Base-by-base conservation (phyloP, 129 eudicot species). In the Saussurea involucrata region DNA sequence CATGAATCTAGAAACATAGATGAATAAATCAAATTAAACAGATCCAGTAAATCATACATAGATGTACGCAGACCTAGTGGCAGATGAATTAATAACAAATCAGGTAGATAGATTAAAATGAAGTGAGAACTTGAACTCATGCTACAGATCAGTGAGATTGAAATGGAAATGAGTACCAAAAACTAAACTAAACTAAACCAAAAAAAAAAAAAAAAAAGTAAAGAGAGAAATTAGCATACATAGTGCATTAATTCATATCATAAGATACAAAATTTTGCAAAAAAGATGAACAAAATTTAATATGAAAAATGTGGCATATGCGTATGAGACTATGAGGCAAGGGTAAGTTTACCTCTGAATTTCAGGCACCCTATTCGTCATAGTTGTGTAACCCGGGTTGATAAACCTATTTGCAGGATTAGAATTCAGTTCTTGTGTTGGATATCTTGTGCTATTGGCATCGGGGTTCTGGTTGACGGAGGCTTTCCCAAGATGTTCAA, bases 401-500 rank as follows among this genome's bases (percentile, higher is more conserved):
- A 37, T 31, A 63, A 18, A 61, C 44, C 83, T 72, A 79, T 63
- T 63, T 79, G 83, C 67, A 44, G 67, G 76, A 60, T 60, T 42
- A 17, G 27, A 71, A 63, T 76, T 89, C 87, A 86, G 74, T 82
- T 82, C 78, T 86, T 87, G 63, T 79, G 44, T 18, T 68, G 77
- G 65, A 69, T 68, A 33, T 71, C 82, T 78, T 81, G 87, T 75
- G 79, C 74, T 37, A 71, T 63, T 42, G 75, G 83, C 34, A 66
- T 22, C n/a, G 78, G 57, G 69, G 69, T 69, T 68, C 76, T 77
- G 42, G 78, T 21, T 37, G 81, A 31, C 21, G 79, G 60, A 75
- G 96, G 71, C 77, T 87, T 92, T 24, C 81, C 87, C 83, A 92
- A 77, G 44, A 92, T 77, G 65, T 89, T 86, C 46, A 87, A 78